Evolutionary conservation across 2,329 filamentous ascomycete genomes (phyloP), one percentile per base, ranked within the genome.

Genomic region (Diaporthe ampelina): DNA sequence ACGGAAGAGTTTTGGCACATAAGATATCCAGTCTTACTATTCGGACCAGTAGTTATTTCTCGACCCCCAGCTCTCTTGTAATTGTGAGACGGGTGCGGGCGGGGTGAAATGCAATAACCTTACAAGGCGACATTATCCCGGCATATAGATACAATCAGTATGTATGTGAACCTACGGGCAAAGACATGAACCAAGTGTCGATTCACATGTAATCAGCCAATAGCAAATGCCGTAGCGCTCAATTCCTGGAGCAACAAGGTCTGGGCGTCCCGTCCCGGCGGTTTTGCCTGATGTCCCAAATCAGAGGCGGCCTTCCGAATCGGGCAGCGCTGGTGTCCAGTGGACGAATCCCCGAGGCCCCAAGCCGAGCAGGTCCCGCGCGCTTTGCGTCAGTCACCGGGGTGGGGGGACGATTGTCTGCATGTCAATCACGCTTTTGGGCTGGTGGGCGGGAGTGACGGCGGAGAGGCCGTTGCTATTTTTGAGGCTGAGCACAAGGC

Each of bases 401-500:
- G 48, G 63, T 40, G 63, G 63, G 48, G 43, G 61, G 45, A 32
- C 40, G 21, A 4, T 45, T 29, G 24, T 61, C 8, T 29, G 37
- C 58, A 26, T 45, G 24, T 45, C 8, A 29, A 45, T 26, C 58
- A 43, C 19, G 58, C 37, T 59, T 11, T 26, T 17, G 35, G 37
- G 58, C n/a, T 63, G 58, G 32, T 11, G 58, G 24, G 40, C 58
- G 24, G 43, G 35, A 40, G 37, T 52, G 63, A 19, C 63, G 24
- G 50, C 54, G 45, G 57, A 72, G 35, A 54, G 24, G 21, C 37
- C 26, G 43, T n/a, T 43, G 32, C 56, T 58, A 70, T 71, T 45
- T 65, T 37, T 56, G 74, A 70, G 71, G 74, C 74, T 75, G 58
- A 70, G 74, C 67, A 40, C 58, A 70, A 57, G 67, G 72, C 67